Conservation (phyloP, 352 stramenopile species). For the Phytophthora pluvialis region DNA sequence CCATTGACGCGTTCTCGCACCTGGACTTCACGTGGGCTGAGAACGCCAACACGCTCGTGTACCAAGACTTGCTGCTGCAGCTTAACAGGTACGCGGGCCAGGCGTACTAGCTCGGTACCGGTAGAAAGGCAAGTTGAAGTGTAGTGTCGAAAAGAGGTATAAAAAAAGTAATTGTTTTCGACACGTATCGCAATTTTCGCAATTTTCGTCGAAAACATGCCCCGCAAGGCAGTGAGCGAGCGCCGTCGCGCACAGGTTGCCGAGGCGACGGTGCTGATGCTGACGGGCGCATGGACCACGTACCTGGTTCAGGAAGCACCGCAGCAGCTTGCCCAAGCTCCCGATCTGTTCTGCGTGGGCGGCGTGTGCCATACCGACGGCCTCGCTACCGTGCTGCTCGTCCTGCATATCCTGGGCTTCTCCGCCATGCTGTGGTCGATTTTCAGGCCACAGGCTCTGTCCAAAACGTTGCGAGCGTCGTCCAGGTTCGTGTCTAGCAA, state of each 20-base stretch:
- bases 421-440: slow-evolving; percentile 37
- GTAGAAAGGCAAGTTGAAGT: slow-evolving; percentile 1
- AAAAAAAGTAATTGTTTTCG: background rate
- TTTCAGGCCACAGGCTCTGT: slow-evolving; percentile 21
- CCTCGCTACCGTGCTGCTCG: slow-evolving; percentile 18
- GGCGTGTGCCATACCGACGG: no score
- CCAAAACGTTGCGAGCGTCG: slow-evolving; percentile 19
- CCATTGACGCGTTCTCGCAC: slow-evolving; percentile 47
- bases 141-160: slow-evolving; percentile 1
- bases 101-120: slow-evolving; percentile 27
- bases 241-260: slow-evolving; percentile 32
- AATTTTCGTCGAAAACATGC: slow-evolving; percentile 5
- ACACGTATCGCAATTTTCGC: background rate
- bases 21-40: slow-evolving; percentile 59
- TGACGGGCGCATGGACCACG: slow-evolving; percentile 42
- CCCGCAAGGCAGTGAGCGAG: slow-evolving; percentile 19
- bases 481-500: slow-evolving; percentile 31
- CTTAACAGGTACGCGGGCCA: slow-evolving; percentile 46
- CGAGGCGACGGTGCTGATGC: slow-evolving; percentile 46
- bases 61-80: slow-evolving; percentile 42
- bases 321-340: background rate
- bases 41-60: slow-evolving; percentile 44
- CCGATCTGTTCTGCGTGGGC: no score
- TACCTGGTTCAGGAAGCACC: slow-evolving; percentile 32
- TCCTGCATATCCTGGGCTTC: slow-evolving; percentile 40